phyloP scores from a whole-genome alignment of 1,139 yeast species.

The Zygoascus meyerae region DNA sequence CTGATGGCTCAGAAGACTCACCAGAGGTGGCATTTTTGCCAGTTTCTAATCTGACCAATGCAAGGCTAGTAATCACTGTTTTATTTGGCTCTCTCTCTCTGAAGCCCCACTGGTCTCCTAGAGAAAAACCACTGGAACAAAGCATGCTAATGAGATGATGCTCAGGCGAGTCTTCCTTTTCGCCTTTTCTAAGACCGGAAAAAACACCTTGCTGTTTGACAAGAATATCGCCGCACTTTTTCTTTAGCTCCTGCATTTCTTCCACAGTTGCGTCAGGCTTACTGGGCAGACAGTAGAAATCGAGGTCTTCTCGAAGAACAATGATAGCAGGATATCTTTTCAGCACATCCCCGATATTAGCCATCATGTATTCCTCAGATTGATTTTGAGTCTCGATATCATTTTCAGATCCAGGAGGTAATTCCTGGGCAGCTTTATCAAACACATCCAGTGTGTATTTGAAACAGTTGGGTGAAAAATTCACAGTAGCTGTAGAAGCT shows the following conservation, averaged over 20 bases:
- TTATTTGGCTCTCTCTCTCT: slow-evolving; percentile 79
- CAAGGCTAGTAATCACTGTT: slow-evolving; percentile 79
- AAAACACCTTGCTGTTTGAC: slow-evolving; percentile 58
- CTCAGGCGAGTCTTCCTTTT: slow-evolving; percentile 79
- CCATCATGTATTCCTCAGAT: slow-evolving; percentile 8
- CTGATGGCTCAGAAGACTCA: slow-evolving; percentile 2
- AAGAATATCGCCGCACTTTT: slow-evolving; percentile 61
- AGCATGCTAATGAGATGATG: slow-evolving; percentile 93
- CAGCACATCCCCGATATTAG: slow-evolving; percentile 46
- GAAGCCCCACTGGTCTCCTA: slow-evolving; percentile 77
- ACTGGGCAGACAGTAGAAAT: slow-evolving; percentile 77
- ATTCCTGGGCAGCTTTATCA: slow-evolving; percentile 38
- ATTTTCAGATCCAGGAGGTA: slow-evolving; percentile 19
- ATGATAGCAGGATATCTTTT: slow-evolving; percentile 85
- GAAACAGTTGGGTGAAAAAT: slow-evolving; percentile 82
- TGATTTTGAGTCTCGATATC: slow-evolving; percentile 5
- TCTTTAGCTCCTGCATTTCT: slow-evolving; percentile 56
- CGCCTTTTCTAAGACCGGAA: slow-evolving; percentile 49
- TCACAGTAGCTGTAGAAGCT: slow-evolving; percentile 28
- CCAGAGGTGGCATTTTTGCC: slow-evolving; percentile 10
- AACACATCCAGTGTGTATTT: slow-evolving; percentile 71
- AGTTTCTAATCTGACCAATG: slow-evolving; percentile 60
- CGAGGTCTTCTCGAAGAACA: slow-evolving; percentile 89
- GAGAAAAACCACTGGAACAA: slow-evolving; percentile 77
- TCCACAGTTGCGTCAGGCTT: slow-evolving; percentile 24